Conservation (phyloP, 805 yeast genomes). For the Alloascoidea hylecoeti region DNA sequence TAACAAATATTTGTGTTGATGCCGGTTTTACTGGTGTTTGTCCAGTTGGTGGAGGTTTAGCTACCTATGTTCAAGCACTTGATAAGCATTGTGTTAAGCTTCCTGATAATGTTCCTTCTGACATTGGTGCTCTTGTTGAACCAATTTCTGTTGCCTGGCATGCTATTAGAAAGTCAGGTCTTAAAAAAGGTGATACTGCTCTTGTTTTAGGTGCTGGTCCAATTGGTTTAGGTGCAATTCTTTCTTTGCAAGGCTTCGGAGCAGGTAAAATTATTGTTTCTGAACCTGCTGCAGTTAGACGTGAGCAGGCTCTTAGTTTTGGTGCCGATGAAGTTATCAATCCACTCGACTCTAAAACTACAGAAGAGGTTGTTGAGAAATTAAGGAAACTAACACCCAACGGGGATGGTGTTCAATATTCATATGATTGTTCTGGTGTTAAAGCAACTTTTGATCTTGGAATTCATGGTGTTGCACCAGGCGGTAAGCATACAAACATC, state of each 20-base stretch:
- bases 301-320: conserved; percentile 20
- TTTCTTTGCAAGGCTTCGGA: conserved; percentile 33
- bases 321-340: conserved; percentile 26
- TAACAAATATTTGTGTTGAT: conserved; percentile 35
- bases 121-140: conserved; percentile 38
- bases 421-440: conserved; percentile 43
- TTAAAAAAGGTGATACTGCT: conserved; percentile 29
- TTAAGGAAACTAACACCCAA: conserved; percentile 23
- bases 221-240: conserved; percentile 33
- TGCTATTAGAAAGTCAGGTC: conserved; percentile 28
- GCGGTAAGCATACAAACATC: conserved; percentile 47
- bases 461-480: conserved; percentile 30
- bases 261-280: conserved; percentile 29
- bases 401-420: conserved; percentile 30
- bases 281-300: conserved; percentile 33
- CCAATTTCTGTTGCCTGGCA: conserved; percentile 51
- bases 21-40: conserved; percentile 41
- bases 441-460: conserved; percentile 38
- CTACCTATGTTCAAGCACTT: conserved; percentile 31
- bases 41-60: conserved; percentile 39
- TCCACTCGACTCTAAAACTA: conserved; percentile 25
- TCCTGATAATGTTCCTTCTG: conserved; percentile 25
- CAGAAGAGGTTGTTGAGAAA: conserved; percentile 22
- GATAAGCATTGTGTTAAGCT: conserved; percentile 24
- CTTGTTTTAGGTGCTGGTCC: conserved; percentile 42